phyloP scores from a whole-genome alignment of 371 early-diverging fungal genomes.

The Parasitella parasitica region DNA sequence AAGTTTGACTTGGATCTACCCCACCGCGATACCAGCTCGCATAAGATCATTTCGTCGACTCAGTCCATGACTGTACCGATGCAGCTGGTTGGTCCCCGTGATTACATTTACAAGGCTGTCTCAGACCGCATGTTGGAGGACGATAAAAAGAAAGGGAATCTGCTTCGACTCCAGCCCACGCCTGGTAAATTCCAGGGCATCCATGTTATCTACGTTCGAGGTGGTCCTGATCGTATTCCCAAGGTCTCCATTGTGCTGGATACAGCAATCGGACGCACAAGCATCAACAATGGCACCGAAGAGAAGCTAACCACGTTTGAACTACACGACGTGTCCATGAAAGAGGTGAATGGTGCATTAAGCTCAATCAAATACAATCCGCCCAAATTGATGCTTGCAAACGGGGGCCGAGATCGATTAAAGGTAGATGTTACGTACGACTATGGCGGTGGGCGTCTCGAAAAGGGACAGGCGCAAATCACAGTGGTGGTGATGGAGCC shows the following conservation, averaged over 20 bases:
- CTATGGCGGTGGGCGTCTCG: conserved; percentile 4
- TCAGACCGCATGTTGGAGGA: conserved; percentile 22
- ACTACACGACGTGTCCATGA: conserved; percentile 23
- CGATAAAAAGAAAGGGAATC: conserved; percentile 11
- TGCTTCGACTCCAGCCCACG: conserved; percentile 29
- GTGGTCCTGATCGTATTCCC: conserved; percentile 32
- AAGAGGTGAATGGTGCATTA: conserved; percentile 38
- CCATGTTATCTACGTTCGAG: conserved; percentile 55
- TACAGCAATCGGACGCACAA: conserved; percentile 26
- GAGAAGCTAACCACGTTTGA: conserved; percentile 9
- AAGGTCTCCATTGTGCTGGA: conserved; percentile 26
- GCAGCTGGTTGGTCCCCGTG: conserved; percentile 29
- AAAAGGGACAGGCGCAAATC: conserved; percentile 17
- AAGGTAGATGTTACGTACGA: conserved; percentile 25
- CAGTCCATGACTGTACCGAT: conserved; percentile 28
- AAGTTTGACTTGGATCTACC: conserved; percentile 55
- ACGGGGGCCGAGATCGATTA: conserved; percentile 45
- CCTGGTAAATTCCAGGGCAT: conserved; percentile 58
- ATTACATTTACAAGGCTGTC: conserved; percentile 33
- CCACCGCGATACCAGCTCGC: conserved; percentile 34
- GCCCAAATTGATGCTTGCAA: conserved; percentile 29
- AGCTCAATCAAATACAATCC: conserved; percentile 39
- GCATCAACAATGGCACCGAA: conserved; percentile 10
- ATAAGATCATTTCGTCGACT: conserved; percentile 35
- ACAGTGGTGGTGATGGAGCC: conserved; percentile 38